phyloP scores from a whole-genome alignment of 83 land plant genomes.

The Picea abies region DNA sequence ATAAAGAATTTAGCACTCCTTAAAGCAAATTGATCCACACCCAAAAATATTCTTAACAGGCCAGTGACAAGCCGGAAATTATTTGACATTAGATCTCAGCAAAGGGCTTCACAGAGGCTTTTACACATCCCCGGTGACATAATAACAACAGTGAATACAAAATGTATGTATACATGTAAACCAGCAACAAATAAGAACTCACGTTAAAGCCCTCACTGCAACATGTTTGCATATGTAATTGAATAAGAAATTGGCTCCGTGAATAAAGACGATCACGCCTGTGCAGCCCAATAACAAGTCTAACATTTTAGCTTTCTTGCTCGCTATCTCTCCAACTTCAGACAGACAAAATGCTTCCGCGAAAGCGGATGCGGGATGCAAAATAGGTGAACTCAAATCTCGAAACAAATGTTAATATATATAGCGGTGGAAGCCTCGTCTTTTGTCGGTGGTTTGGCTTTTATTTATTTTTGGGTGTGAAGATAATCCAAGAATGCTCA shows the following conservation, averaged over 20 bases:
- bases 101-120: too few species aligned
- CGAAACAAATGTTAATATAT: too few species aligned
- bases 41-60: too few species aligned
- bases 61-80: too few species aligned
- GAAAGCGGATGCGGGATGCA: not conserved
- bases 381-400: not conserved
- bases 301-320: not conserved
- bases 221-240: constrained; percentile 22
- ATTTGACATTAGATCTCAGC: too few species aligned
- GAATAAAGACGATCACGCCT: constrained; percentile 48
- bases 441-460: not conserved
- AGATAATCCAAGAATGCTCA: too few species aligned
- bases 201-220: constrained; percentile 39
- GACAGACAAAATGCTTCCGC: not conserved
- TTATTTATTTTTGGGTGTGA: too few species aligned
- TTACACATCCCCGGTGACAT: too few species aligned
- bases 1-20: too few species aligned
- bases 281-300: constrained; percentile 34
- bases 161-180: too few species aligned
- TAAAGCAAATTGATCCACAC: too few species aligned
- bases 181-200: not conserved
- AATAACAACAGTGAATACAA: too few species aligned
- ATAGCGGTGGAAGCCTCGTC: not conserved
- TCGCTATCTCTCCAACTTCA: constrained; percentile 18
- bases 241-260: constrained; percentile 52